These are phyloP conservation scores for Tylopilus felleus DNA, from an alignment of 768 basidiomycete species.

Conservation along the genomic window DNA sequence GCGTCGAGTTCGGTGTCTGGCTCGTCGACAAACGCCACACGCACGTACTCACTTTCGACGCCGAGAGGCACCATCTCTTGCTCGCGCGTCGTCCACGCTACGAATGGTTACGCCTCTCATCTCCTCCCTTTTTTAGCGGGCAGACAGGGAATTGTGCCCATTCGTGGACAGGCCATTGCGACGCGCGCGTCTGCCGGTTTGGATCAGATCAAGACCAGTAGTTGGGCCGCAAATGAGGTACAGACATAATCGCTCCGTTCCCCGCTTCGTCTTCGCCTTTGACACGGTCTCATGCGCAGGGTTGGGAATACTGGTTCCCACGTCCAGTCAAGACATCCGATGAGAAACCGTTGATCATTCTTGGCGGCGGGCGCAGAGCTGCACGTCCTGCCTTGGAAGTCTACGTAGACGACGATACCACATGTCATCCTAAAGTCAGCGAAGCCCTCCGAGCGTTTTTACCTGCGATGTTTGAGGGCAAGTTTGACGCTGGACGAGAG, in stretches of 20 bases:
- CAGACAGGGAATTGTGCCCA: constrained; percentile 55
- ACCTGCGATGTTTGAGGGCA: constrained; percentile 52
- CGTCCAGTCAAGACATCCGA: constrained; percentile 39
- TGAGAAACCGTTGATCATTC: constrained; percentile 56
- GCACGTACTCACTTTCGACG: constrained; percentile 36
- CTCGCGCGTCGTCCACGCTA: constrained; percentile 75
- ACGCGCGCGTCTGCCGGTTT: constrained; percentile 40
- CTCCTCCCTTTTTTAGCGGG: constrained; percentile 69
- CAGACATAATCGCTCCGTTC: background rate
- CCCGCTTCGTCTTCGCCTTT: background rate
- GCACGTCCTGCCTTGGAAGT: constrained; percentile 43
- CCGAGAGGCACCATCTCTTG: constrained; percentile 63
- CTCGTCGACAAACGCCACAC: background rate
- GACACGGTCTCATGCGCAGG: constrained; percentile 22
- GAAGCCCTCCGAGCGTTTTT: constrained; percentile 55
- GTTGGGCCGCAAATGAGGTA: constrained; percentile 46
- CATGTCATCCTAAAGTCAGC: constrained; percentile 46
- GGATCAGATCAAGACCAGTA: constrained; percentile 38
- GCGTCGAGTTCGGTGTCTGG: background rate
- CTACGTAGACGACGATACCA: constrained; percentile 57
- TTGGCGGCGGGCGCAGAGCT: constrained; percentile 65
- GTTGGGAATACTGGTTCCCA: constrained; percentile 83
- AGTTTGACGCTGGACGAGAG: constrained; percentile 44
- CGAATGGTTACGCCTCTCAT: constrained; percentile 78
- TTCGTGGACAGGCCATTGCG: constrained; percentile 65